phyloP scores from a whole-genome alignment of 257 asterid species.

The Solanum habrochaites region DNA sequence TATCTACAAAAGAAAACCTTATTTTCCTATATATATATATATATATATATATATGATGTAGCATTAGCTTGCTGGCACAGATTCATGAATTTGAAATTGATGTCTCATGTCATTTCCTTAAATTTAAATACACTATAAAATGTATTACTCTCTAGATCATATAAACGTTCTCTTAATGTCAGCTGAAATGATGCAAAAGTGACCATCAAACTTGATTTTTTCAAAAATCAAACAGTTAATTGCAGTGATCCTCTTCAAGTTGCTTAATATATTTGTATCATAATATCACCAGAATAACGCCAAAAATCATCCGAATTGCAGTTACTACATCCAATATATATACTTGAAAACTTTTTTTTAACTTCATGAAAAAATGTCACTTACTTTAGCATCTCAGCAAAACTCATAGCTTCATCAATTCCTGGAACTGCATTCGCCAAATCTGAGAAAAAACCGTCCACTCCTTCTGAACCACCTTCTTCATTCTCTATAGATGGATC shows the following conservation, averaged over 20 bases:
- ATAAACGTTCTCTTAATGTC: background rate
- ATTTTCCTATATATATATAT: background rate
- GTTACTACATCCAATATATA: background rate
- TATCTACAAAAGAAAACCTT: background rate
- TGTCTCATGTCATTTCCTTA: background rate
- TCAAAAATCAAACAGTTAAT: background rate
- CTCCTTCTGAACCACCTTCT: conserved; percentile 44
- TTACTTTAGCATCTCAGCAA: conserved; percentile 97
- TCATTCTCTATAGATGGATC: conserved; percentile 90
- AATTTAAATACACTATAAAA: background rate
- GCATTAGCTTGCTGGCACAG: background rate
- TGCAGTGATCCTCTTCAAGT: background rate
- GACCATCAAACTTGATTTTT: background rate
- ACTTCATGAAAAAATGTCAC: conserved; percentile 2
- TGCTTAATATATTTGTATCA: background rate
- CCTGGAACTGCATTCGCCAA: conserved; percentile 93
- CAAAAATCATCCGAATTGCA: background rate
- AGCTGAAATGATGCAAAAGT: background rate
- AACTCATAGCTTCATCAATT: conserved; percentile 98
- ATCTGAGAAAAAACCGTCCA: conserved; percentile 85
- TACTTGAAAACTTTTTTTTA: background rate
- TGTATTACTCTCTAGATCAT: background rate
- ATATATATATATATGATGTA: too few relatives aligned
- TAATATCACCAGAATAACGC: background rate
- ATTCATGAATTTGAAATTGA: background rate